Percentiles rank a stretch among this genome's conserved stretches.
Evolutionary conservation across 2,329 filamentous ascomycete genomes (phyloP).

Genomic region (Huntiella moniliformis): DNA sequence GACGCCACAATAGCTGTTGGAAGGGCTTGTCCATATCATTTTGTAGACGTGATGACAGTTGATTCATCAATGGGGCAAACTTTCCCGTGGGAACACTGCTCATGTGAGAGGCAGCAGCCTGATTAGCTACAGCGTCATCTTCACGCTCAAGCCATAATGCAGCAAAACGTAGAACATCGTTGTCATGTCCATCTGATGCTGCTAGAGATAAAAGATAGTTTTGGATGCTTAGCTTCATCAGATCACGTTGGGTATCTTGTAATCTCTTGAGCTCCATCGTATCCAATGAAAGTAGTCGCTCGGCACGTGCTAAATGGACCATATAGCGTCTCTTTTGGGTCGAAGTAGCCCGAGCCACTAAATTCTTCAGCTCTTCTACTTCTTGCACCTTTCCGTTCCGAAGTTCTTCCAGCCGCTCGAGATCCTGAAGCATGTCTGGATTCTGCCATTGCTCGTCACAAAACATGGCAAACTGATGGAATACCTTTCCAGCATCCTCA

Average conservation of each 20-base stretch:
- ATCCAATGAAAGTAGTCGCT: constrained; percentile 78
- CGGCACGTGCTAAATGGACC: constrained; percentile 50
- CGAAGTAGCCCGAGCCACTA: constrained; percentile 33
- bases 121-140: constrained; percentile 56
- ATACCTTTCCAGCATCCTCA: constrained; percentile 67
- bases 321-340: constrained; percentile 37
- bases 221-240: constrained; percentile 74
- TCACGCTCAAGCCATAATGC: constrained; percentile 86
- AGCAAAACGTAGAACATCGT: constrained; percentile 78
- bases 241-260: constrained; percentile 56
- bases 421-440: constrained; percentile 65
- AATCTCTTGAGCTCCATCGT: constrained; percentile 69
- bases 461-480: constrained; percentile 86
- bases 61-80: constrained; percentile 85
- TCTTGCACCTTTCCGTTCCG: constrained; percentile 43
- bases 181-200: constrained; percentile 75
- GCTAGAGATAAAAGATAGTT: constrained; percentile 77
- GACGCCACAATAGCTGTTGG: constrained; percentile 51
- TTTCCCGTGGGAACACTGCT: constrained; percentile 68
- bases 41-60: constrained; percentile 81
- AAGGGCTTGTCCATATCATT: constrained; percentile 48
- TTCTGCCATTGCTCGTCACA: constrained; percentile 90
- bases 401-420: constrained; percentile 60
- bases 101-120: constrained; percentile 52
- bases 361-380: constrained; percentile 42